Base-by-base conservation (phyloP, 169 alveolate species). In the Plasmodium knowlesi region DNA sequence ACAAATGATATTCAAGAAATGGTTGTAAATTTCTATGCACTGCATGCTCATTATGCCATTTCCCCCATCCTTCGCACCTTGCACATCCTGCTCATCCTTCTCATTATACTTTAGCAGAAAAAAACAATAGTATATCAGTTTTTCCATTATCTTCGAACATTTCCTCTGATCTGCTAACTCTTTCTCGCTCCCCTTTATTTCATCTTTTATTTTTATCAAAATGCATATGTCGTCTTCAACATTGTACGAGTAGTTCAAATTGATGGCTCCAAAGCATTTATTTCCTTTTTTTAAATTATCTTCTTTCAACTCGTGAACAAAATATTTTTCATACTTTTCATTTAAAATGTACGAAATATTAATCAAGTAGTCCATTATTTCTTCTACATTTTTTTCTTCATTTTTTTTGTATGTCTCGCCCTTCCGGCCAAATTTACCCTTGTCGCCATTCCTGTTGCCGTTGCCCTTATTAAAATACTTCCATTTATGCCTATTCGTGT, bases 261-360 rank as follows among this genome's bases (percentile, higher is more conserved):
- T 67, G 25, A 91, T 82, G 14, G 37, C 70, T 6, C 61, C 72
- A 91, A 91, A 91, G 10, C 22, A 19, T 50, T 81, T 71, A 25
- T 81, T 81, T 0, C 92, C 92, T 82, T 91, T 91, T 71, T 82
- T 91, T 91, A 91, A 28, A 50, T 91, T 91, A n/a, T 91, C 95
- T 32, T 91, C 95, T 41, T 32, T 91, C 50, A 91, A 10, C 57
- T 91, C 95, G 39, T 81, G 74, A 12, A 81, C 92, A 81, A 91
- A 81, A 70, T 91, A 91, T 50, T 91, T 91, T 30, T 91, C 95
- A 91, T 91, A 91, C 37, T 91, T 91, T 16, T 91, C 95, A 82
- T 91, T 91, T 37, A 91, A 80, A 39, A 91, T 91, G 41, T 91
- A 91, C 2, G 92, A 82, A 81, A 91, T 82, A 39, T 91, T 91